Percentiles rank a stretch among this genome's conserved stretches.
Conservation (phyloP, 208 protist species). For the Trypanosoma mega region DNA sequence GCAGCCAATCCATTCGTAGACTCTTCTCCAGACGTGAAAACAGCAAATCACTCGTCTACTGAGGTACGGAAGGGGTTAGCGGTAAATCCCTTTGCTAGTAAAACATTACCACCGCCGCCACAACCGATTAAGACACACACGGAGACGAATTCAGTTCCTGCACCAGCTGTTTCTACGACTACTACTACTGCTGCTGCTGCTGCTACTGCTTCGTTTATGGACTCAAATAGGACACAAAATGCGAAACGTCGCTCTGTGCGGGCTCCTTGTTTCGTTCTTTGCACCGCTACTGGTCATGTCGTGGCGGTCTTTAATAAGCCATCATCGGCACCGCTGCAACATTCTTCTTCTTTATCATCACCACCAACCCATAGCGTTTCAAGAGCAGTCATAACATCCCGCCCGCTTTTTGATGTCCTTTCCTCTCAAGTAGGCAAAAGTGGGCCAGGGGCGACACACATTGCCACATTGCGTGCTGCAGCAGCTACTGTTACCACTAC, state of each 20-base stretch:
- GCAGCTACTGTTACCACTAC: not conserved
- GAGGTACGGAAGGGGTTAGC: too few species aligned
- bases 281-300: conserved; percentile 26
- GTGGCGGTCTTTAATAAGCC: conserved; percentile 22
- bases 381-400: conserved; percentile 1
- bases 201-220: too few species aligned
- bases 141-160: not conserved
- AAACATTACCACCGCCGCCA: too few species aligned
- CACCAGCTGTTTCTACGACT: not conserved
- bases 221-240: not conserved
- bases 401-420: conserved; percentile 14
- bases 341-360: too few species aligned
- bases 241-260: not conserved
- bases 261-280: conserved; percentile 17
- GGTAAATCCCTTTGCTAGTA: too few species aligned
- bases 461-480: too few species aligned
- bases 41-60: too few species aligned
- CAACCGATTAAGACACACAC: too few species aligned
- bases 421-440: conserved; percentile 1
- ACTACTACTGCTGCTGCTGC: not conserved
- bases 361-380: not conserved
- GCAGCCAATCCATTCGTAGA: too few species aligned
- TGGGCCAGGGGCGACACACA: too few species aligned
- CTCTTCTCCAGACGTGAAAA: too few species aligned
- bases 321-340: too few species aligned